Base-by-base conservation (phyloP, 495 filamentous ascomycete species). In the Penicillium subrubescens region DNA sequence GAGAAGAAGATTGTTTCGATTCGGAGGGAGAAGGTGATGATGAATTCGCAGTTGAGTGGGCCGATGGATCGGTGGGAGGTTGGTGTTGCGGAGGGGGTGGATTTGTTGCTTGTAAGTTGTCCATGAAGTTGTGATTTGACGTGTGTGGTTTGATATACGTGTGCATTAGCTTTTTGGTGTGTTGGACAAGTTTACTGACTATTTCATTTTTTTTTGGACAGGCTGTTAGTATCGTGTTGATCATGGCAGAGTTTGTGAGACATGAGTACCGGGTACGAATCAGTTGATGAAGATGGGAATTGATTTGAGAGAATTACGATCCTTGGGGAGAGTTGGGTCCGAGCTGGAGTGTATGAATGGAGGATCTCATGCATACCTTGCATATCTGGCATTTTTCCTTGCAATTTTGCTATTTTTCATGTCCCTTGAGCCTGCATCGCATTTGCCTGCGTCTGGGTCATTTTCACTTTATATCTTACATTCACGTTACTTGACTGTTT, bases 61-160 rank as follows among this genome's bases (percentile, higher is more conserved):
- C 27, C 57, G 44, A 63, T 62, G 60, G 44, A 62, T 39, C 59
- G 57, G 58, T 73, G 71, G 71, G 69, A 73, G 51, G 66, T 69
- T 17, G 66, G 69, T 54, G 55, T 73, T 66, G 64, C 64, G 0
- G 69, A 73, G 54, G 69, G 71, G 1, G 71, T 73, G 46, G 71
- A 73, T 66, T 62, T 73, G 55, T 53, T 73, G 23, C 46, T 73
- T 57, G 71, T 73, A 41, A 65, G 71, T 71, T 27, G 25, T 2
- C 25, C 25, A 27, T 27, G 25, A 4, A 27, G 25, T 27, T 27
- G 25, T 4, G 25, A 27, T 27, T 27, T 4, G 25, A 27, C 25
- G 4, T 27, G 25, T 27, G 4, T 27, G 25, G 25, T 4, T 27
- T 27, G 35, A 37, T 37, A 37, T 37, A 37, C 10, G 3, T 37